Percentiles rank a stretch among this genome's conserved stretches.
phyloP scores from a whole-genome alignment of 768 basidiomycete species.

The Podaxis mareebaensis region DNA sequence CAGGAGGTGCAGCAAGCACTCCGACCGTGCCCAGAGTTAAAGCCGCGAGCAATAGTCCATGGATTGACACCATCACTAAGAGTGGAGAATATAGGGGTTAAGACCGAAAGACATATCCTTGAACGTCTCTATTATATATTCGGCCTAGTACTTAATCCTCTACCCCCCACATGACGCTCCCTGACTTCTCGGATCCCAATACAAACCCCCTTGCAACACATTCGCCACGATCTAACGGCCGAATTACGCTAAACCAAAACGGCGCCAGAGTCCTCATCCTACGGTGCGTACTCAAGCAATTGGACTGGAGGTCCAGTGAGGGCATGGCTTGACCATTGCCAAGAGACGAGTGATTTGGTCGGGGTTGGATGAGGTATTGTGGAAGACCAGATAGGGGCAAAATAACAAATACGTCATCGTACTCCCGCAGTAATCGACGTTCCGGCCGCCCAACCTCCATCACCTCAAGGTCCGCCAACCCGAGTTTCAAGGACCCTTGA shows the following conservation, averaged over 20 bases:
- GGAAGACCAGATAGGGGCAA: too few species aligned
- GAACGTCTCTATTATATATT: too few species aligned
- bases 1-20: slow-evolving; percentile 17
- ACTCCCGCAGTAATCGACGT: too few species aligned
- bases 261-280: not conserved
- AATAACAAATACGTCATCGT: too few species aligned
- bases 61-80: not conserved
- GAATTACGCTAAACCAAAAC: not conserved
- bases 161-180: not conserved
- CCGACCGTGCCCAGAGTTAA: slow-evolving; percentile 5
- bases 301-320: too few species aligned
- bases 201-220: not conserved
- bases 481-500: too few species aligned
- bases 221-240: not conserved
- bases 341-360: too few species aligned
- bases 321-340: too few species aligned
- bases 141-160: too few species aligned
- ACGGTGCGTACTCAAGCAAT: not conserved
- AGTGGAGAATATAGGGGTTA: not conserved
- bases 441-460: too few species aligned
- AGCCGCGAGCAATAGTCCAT: not conserved
- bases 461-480: too few species aligned
- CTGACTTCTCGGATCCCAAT: not conserved
- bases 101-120: not conserved
- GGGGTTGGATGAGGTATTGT: too few species aligned